A percentile compares a stretch with the other conserved stretches of the same genome.
Conservation (phyloP, 345 rosid species). For the Hibiscus trionum region DNA sequence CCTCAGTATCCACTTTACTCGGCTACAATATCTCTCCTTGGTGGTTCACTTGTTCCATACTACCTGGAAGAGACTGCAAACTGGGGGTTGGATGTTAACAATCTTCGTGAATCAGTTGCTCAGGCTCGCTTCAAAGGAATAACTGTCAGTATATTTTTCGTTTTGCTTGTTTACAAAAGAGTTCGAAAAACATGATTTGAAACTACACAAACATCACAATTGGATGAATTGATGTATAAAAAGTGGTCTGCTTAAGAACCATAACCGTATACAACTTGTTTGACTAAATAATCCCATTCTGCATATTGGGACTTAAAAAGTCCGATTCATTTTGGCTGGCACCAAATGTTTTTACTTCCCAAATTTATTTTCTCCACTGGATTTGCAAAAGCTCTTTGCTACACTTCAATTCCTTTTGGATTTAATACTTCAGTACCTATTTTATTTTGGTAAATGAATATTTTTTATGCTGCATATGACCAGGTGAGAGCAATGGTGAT, state of each 20-base stretch:
- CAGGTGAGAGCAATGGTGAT: slow-evolving; percentile 98
- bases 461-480: slow-evolving; percentile 10
- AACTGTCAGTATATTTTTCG: slow-evolving; percentile 47
- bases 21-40: slow-evolving; percentile 75
- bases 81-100: slow-evolving; percentile 89
- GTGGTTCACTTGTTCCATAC: slow-evolving; percentile 94
- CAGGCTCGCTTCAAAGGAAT: slow-evolving; percentile 79
- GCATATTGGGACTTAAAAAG: neutral
- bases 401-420: slow-evolving; percentile 6
- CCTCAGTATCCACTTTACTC: slow-evolving; percentile 99
- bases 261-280: neutral
- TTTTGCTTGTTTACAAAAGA: slow-evolving; percentile 9
- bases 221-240: slow-evolving; percentile 9
- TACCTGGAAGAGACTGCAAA: slow-evolving; percentile 89
- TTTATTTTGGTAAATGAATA: neutral
- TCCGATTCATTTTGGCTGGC: neutral
- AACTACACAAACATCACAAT: neutral
- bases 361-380: neutral
- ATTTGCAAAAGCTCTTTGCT: slow-evolving; percentile 2
- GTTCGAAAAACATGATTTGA: slow-evolving; percentile 2
- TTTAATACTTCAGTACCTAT: neutral
- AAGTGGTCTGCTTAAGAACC: neutral
- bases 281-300: neutral
- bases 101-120: slow-evolving; percentile 70
- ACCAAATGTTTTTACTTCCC: slow-evolving; percentile 2